These are phyloP conservation scores for Pestalotiopsis sp. DNA, from an alignment of 2,329 filamentous ascomycete species.

Conservation along the genomic window DNA sequence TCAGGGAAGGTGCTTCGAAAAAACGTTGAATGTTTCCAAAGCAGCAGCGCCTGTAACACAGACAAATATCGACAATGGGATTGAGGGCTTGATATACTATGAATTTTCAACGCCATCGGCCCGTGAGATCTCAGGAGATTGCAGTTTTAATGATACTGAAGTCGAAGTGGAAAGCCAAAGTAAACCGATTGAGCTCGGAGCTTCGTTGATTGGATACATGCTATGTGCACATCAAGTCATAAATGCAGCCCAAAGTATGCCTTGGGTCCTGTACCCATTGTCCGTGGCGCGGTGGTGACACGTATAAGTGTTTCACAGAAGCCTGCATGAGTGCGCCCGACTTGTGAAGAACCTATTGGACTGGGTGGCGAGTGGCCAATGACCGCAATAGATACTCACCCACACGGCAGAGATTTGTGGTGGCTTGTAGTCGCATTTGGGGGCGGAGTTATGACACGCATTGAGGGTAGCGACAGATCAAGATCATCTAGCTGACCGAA, in stretches of 20 bases:
- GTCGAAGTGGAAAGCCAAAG: no score
- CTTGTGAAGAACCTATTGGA: not conserved
- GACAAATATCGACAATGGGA: no score
- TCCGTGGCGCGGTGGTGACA: not conserved
- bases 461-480: not conserved
- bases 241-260: not conserved
- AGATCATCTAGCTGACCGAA: not conserved
- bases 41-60: no score
- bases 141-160: no score
- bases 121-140: no score
- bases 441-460: not conserved
- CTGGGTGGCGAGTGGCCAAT: not conserved
- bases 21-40: no score
- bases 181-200: no score
- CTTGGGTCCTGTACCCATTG: not conserved
- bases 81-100: no score
- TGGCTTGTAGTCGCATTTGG: not conserved
- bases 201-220: no score
- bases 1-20: no score
- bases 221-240: no score
- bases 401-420: not conserved
- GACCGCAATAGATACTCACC: not conserved
- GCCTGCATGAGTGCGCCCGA: not conserved
- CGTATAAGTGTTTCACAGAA: not conserved
- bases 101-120: no score